Conservation (phyloP, 2,329 filamentous ascomycete species). For the Fusarium beomiforme region DNA sequence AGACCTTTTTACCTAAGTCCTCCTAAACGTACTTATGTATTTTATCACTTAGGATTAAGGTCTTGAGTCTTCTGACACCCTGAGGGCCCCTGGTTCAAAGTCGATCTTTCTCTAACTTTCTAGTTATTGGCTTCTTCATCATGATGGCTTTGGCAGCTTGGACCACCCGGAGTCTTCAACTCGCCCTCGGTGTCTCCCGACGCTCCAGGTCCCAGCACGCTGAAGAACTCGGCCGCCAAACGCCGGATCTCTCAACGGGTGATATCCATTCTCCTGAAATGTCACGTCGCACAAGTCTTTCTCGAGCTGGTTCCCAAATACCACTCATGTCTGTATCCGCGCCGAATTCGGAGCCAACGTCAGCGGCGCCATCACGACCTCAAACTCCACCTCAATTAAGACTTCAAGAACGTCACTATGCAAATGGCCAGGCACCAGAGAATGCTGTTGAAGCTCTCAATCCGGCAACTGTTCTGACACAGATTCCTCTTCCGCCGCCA, state of each 20-base stretch:
- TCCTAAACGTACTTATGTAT: too few relatives aligned
- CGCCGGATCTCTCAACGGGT: conserved; percentile 59
- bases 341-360: conserved; percentile 24
- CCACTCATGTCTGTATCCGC: conserved; percentile 26
- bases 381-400: conserved; percentile 42
- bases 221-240: conserved; percentile 53
- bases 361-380: conserved; percentile 37
- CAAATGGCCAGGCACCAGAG: conserved; percentile 28
- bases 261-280: conserved; percentile 40
- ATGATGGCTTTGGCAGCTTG: conserved; percentile 64
- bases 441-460: conserved; percentile 34
- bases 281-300: conserved; percentile 40
- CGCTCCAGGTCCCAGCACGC: conserved; percentile 60
- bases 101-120: not conserved
- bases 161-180: conserved; percentile 63
- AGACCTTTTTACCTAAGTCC: too few relatives aligned
- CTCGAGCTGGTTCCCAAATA: conserved; percentile 39
- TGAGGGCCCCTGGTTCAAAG: too few relatives aligned
- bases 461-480: conserved; percentile 44
- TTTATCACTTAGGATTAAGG: too few relatives aligned
- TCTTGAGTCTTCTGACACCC: too few relatives aligned
- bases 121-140: conserved; percentile 65
- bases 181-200: conserved; percentile 62
- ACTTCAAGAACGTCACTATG: conserved; percentile 43
- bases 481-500: conserved; percentile 55